Conservation (phyloP, 768 basidiomycete species). For the Tricholoma bakamatsutake region DNA sequence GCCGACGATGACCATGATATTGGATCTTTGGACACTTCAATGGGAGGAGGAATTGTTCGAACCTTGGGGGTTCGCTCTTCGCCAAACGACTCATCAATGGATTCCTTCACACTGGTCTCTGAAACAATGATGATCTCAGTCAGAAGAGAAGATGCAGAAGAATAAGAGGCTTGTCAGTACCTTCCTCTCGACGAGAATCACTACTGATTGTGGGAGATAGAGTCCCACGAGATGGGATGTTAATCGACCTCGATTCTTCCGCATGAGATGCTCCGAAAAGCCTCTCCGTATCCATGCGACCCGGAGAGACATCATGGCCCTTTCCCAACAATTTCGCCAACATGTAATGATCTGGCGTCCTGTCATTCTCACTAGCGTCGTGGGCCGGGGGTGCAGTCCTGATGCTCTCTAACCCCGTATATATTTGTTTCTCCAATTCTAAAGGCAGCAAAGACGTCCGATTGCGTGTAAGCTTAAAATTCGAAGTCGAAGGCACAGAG, state of each 20-base stretch:
- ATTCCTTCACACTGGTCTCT: neutral
- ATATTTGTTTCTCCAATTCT: constrained; percentile 25
- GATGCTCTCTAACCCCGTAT: neutral
- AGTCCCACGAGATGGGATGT: neutral
- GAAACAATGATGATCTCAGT: neutral
- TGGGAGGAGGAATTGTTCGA: constrained; percentile 8
- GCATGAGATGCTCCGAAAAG: neutral
- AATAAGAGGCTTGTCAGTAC: neutral
- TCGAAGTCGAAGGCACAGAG: constrained; percentile 19
- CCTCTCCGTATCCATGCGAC: neutral
- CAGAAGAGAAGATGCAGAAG: neutral
- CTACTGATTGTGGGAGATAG: neutral
- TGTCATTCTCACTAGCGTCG: constrained; percentile 19
- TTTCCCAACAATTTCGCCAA: neutral
- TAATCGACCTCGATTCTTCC: neutral
- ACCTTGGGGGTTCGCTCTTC: constrained; percentile 22
- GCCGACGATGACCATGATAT: constrained; percentile 9
- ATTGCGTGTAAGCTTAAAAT: neutral
- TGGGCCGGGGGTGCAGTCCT: constrained; percentile 16
- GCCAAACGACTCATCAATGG: constrained; percentile 9
- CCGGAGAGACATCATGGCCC: neutral
- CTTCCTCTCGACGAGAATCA: neutral
- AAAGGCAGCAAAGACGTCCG: constrained; percentile 26
- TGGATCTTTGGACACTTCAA: constrained; percentile 5
- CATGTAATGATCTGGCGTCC: constrained; percentile 9